A percentile compares a stretch with the other conserved stretches of the same genome.
Evolutionary conservation across 176 grass and related monocot genomes (phyloP).

Genomic region (Juncus effusus): DNA sequence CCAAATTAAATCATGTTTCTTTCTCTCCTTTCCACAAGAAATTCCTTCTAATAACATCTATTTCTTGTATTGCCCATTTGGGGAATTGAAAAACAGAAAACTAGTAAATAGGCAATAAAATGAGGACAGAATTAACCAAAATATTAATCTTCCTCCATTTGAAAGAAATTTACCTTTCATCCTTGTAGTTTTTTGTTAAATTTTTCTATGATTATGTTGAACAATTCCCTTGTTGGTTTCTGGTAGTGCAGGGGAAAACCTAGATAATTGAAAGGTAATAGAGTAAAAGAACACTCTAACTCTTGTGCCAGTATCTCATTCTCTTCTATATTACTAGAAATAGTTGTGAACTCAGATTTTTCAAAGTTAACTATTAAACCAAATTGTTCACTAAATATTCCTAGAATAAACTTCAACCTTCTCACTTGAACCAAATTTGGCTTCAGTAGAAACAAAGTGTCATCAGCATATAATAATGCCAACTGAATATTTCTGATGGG

Average conservation of each 20-base stretch:
- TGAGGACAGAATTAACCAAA: no score
- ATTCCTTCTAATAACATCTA: no score
- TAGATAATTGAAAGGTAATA: not conserved
- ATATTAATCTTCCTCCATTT: no score
- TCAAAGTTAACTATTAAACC: not conserved
- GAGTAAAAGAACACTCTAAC: not conserved
- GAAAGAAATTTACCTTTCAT: no score
- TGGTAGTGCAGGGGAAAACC: not conserved
- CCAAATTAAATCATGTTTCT: no score
- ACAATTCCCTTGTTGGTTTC: not conserved
- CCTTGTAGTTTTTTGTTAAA: not conserved
- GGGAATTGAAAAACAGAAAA: not conserved
- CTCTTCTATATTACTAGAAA: not conserved
- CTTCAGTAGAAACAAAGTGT: not conserved
- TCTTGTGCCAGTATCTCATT: not conserved
- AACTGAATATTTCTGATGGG: not conserved
- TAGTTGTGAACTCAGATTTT: not conserved
- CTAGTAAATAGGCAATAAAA: not conserved
- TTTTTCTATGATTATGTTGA: not conserved
- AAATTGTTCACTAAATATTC: not conserved
- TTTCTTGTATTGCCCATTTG: no score
- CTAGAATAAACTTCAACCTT: not conserved
- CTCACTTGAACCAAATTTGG: not conserved
- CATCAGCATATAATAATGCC: not conserved
- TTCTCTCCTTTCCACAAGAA: no score